Conservation (phyloP, 2,329 filamentous ascomycete species). For the Oidium heveae region DNA sequence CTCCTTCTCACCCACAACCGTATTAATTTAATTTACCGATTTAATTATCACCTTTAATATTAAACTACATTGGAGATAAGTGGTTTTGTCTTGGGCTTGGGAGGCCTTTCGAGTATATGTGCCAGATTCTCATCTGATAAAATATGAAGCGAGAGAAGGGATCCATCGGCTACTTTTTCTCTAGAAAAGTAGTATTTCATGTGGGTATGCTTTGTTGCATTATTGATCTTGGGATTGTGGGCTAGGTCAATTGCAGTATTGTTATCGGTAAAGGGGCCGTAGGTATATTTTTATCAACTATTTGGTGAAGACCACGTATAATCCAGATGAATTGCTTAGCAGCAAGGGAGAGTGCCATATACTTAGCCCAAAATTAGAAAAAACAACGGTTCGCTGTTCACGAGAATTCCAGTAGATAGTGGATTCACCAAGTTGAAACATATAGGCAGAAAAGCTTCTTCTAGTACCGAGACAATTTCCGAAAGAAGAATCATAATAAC, state of each 20-base stretch:
- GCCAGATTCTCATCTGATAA: too few species aligned
- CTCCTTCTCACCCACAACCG: too few species aligned
- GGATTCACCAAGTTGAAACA: background rate
- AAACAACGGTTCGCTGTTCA: background rate
- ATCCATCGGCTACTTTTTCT: background rate
- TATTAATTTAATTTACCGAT: too few species aligned
- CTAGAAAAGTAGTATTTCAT: background rate
- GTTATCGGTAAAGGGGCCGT: background rate
- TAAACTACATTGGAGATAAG: background rate
- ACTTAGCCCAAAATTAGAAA: background rate
- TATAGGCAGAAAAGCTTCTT: background rate
- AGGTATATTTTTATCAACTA: background rate
- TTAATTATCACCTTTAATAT: too few species aligned
- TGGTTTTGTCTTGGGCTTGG: background rate
- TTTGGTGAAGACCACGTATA: background rate
- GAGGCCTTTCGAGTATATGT: background rate
- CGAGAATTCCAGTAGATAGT: background rate
- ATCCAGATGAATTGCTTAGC: background rate
- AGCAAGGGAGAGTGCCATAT: background rate
- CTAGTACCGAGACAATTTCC: background rate
- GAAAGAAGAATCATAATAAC: too few species aligned
- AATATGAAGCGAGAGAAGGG: background rate
- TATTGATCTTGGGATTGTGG: background rate
- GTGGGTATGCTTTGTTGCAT: background rate
- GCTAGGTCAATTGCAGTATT: background rate